Percentiles rank a stretch among this genome's conserved stretches.
These are phyloP conservation scores for Penicillium aurantiogriseum DNA, from an alignment of 2,329 filamentous ascomycete species.

Conservation along the genomic window DNA sequence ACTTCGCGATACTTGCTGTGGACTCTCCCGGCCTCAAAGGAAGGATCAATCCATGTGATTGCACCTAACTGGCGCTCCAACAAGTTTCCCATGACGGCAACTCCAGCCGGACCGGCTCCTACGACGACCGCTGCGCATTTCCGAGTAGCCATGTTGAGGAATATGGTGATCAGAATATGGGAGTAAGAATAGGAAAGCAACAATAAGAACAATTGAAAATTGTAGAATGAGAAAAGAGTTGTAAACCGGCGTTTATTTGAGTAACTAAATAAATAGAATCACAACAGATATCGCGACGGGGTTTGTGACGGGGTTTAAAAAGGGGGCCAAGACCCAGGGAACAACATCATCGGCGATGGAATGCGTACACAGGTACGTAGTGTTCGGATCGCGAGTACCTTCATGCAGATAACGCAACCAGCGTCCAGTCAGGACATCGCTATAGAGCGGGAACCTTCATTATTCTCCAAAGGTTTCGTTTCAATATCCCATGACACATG, in stretches of 20 bases:
- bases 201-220: not conserved
- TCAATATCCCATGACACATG: slow-evolving; percentile 4
- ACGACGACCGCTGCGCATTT: slow-evolving; percentile 57
- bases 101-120: slow-evolving; percentile 58
- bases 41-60: slow-evolving; percentile 60
- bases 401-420: slow-evolving; percentile 27
- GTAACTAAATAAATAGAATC: slow-evolving; percentile 21
- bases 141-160: slow-evolving; percentile 27
- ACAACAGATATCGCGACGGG: slow-evolving; percentile 3
- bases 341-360: slow-evolving; percentile 12
- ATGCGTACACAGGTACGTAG: slow-evolving; percentile 5
- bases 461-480: not conserved
- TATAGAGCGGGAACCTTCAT: slow-evolving; percentile 4
- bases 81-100: slow-evolving; percentile 61
- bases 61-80: slow-evolving; percentile 54
- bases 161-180: not conserved
- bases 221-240: not conserved
- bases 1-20: slow-evolving; percentile 60
- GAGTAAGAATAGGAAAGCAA: not conserved
- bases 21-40: slow-evolving; percentile 55
- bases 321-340: slow-evolving; percentile 15
- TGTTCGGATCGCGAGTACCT: too few relatives aligned
- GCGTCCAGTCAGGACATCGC: slow-evolving; percentile 21
- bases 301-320: slow-evolving; percentile 7
- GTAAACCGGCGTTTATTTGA: slow-evolving; percentile 9